Evolutionary conservation across 495 filamentous ascomycete species (phyloP), one percentile per base, ranked within the genome.

Genomic region (Pyronema omphalodes): DNA sequence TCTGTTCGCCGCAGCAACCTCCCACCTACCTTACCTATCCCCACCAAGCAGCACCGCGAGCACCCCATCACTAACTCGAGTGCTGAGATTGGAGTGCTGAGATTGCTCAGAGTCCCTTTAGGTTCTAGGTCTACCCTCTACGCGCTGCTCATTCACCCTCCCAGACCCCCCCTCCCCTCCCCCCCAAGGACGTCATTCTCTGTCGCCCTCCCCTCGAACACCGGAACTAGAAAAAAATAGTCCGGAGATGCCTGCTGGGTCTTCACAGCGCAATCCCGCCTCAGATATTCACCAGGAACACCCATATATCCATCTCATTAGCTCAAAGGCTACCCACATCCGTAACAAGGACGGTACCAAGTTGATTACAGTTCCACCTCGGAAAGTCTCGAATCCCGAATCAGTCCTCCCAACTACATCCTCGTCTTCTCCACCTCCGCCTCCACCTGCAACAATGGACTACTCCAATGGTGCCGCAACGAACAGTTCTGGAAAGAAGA

Each of bases 301-400:
- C n/a, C 61, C 71, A 57, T 60, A 66, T 51, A 29, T 29, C 23
- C 64, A 61, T 60, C 55, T 68, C 57, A 66, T 66, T 29, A 70
- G 69, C 62, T 57, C 47, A 60, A 64, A 63, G 54, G 60, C 60
- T 56, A 63, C 61, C 43, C 57, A 64, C 48, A 64, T 64, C 52
- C 61, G 62, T 35, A 81, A 80, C 64, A 81, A 80, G 62, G 78
- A 81, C 69, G 78, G 78, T 40, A 79, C 78, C 34, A 80, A 81
- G 68, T 76, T 75, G 63, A 81, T 81, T 59, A 79, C 76, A 36
- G 74, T 81, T 51, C 78, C 78, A 44, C 60, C 61, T n/a, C 78
- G 80, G 66, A 67, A 67, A 47, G 71, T 61, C 41, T 70, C 70
- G 35, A 68, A 70, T 34, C 69, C 69, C 53, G 75, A 77, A 34